Conservation (phyloP, 1,139 yeast species). For the Suhomyces taliae region DNA sequence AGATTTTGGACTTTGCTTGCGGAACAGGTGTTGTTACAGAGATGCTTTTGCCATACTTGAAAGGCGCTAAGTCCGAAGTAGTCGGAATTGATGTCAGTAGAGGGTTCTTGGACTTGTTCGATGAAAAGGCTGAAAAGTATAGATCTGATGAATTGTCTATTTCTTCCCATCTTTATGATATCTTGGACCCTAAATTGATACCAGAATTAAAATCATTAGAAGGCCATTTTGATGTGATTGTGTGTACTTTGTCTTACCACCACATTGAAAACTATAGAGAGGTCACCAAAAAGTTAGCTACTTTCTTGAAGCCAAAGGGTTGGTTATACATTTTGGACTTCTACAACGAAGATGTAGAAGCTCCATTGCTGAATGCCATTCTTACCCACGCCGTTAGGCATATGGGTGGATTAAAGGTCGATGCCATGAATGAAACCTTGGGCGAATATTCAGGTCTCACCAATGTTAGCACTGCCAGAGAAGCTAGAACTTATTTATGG, state of each 20-base stretch:
- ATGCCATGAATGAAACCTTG: constrained; percentile 24
- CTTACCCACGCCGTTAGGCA: constrained; percentile 28
- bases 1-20: constrained; percentile 44
- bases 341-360: constrained; percentile 33
- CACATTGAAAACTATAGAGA: constrained; percentile 35
- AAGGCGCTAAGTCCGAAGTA: constrained; percentile 19
- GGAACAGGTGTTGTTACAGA: constrained; percentile 43
- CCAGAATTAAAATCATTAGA: constrained; percentile 19
- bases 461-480: constrained; percentile 25
- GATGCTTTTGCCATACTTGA: constrained; percentile 30
- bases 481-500: constrained; percentile 25
- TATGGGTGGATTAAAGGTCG: constrained; percentile 36
- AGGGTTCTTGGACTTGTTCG: constrained; percentile 26
- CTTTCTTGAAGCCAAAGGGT: constrained; percentile 37
- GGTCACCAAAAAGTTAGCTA: constrained; percentile 32
- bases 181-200: constrained; percentile 23
- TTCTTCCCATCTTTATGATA: constrained; percentile 25
- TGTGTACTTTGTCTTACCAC: constrained; percentile 42
- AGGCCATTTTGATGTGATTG: constrained; percentile 31
- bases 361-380: neutral
- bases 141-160: constrained; percentile 12
- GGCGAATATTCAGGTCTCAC: constrained; percentile 22
- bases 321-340: constrained; percentile 38
- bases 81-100: constrained; percentile 41
- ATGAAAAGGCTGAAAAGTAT: constrained; percentile 14